Conservation (phyloP, 768 basidiomycete species). For the Boletus vinaceobasis region DNA sequence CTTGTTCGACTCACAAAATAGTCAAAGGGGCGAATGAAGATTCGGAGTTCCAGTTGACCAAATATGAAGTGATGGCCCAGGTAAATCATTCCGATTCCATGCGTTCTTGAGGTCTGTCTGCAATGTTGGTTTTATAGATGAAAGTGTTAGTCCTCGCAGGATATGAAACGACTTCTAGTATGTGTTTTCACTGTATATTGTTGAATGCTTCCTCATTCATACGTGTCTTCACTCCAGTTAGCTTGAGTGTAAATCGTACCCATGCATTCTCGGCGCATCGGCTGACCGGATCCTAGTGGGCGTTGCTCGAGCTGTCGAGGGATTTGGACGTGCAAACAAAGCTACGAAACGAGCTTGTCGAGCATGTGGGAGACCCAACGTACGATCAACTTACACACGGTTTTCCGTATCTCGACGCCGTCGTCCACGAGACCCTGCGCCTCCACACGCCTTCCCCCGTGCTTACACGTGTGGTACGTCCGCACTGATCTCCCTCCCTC, state of each 20-base stretch:
- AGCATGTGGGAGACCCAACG: conserved; percentile 44
- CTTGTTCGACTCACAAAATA: background rate
- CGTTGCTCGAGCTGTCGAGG: conserved; percentile 29
- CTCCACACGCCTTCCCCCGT: background rate
- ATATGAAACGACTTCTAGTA: too few relatives aligned
- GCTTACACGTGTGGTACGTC: background rate
- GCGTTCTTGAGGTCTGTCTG: background rate
- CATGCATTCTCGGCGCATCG: background rate
- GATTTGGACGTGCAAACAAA: conserved; percentile 28
- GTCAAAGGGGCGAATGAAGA: background rate
- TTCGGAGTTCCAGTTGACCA: conserved; percentile 20
- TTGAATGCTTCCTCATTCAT: background rate
- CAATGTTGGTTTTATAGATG: too few relatives aligned
- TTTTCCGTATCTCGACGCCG: conserved; percentile 53
- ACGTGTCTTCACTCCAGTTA: too few relatives aligned
- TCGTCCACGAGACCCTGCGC: conserved; percentile 44
- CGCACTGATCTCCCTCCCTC: conserved; percentile 6
- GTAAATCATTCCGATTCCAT: background rate
- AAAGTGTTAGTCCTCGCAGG: too few relatives aligned
- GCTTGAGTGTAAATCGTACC: too few relatives aligned
- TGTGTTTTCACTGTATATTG: background rate
- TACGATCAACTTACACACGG: conserved; percentile 48
- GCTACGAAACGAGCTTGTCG: conserved; percentile 46
- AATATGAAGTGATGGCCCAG: conserved; percentile 29
- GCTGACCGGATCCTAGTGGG: conserved; percentile 39